A percentile compares a stretch with the other conserved stretches of the same genome.
Evolutionary conservation across 176 grass and related monocot species (phyloP).

Genomic region (Oryza punctata): DNA sequence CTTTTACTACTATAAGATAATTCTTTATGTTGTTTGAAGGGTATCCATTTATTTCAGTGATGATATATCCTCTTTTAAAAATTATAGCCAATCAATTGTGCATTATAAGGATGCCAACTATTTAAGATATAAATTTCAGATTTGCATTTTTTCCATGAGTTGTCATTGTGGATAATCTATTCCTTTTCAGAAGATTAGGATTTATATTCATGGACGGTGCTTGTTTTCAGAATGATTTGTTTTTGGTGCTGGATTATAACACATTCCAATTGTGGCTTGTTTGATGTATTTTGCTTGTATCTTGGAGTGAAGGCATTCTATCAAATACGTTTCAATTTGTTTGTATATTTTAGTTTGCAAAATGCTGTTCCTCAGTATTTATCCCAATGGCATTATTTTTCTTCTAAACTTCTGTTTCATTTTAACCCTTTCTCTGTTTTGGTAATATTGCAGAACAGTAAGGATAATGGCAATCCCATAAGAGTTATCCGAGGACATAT

Average conservation of each 20-base stretch:
- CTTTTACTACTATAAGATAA: constrained; percentile 3
- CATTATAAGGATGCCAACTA: neutral
- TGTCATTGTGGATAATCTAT: neutral
- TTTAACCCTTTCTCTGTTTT: neutral
- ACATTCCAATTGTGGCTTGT: neutral
- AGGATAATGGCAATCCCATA: constrained; percentile 50
- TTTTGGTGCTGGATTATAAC: neutral
- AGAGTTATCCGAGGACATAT: constrained; percentile 77
- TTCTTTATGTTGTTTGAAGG: neutral
- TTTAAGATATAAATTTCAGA: neutral
- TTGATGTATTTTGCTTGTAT: neutral
- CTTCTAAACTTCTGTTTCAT: neutral
- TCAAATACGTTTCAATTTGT: neutral
- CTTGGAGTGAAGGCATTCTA: neutral
- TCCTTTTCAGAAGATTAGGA: neutral
- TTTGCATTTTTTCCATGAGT: neutral
- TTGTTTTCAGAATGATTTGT: neutral
- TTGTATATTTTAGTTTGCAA: neutral
- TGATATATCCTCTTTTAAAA: neutral
- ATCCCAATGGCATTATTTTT: neutral
- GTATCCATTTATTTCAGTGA: neutral
- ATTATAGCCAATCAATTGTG: neutral
- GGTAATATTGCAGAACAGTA: constrained; percentile 64
- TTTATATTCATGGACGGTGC: neutral
- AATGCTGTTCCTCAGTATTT: neutral